Evolutionary conservation across 345 rosid species (phyloP), one percentile per base, ranked within the genome.

Genomic region (Gossypioides kirkii): DNA sequence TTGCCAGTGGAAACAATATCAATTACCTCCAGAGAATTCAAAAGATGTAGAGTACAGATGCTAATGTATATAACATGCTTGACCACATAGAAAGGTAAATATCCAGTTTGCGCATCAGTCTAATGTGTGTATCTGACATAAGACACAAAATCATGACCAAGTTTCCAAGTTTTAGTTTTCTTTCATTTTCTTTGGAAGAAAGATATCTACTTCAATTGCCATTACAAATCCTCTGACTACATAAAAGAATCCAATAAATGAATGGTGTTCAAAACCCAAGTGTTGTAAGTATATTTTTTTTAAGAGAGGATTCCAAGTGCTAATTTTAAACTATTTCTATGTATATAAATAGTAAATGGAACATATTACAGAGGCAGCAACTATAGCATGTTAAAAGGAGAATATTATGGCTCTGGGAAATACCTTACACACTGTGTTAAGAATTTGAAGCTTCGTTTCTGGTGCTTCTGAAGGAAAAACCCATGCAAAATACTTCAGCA

Each of bases 391-490:
- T 14, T 47, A 69, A 10, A 28, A 28, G 45, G 25, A 73, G 58
- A 68, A 50, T 66, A 58, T 65, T 18, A 32, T 4, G 43, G 65
- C 17, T 42, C 23, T 18, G 50, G 50, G 43, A 43, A 56, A 41
- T 87, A 91, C 99, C 98, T 95, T 95, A 72, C 84, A 77, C 65
- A 61, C 71, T 69, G 96, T 83, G 74, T 85, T 92, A 52, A 95
- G 94, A 83, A 91, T 88, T 85, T 95, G 99, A 80, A 91, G 91
- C 82, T 92, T 92, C 79, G 92, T 84, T 86, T 95, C 99, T 71
- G 80, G 52, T 67, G 91, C 88, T 80, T 95, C 99, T 76, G 88
- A 84, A 76, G 84, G 87, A 78, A 89, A 95, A 80, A 94, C 86
- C 94, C 91, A 84, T 62, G 97, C 96, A 77, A 95, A 91, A 84